phyloP scores from a whole-genome alignment of 805 yeast genomes.

The Ogataea wickerhamii region DNA sequence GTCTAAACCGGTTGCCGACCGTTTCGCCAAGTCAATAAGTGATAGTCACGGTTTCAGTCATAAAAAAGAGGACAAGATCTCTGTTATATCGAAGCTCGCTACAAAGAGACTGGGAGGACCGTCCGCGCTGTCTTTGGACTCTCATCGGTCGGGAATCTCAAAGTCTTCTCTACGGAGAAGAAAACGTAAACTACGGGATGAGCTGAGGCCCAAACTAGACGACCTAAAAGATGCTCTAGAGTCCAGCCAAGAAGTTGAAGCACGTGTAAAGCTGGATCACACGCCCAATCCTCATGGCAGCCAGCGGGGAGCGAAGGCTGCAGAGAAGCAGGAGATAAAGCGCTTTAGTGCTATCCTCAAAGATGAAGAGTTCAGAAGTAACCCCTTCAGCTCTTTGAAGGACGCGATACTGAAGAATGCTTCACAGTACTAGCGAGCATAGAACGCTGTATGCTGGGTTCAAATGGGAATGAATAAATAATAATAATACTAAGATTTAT shows the following conservation, averaged over 20 bases:
- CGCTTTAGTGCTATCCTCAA: conserved; percentile 57
- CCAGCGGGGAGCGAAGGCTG: conserved; percentile 44
- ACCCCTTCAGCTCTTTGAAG: conserved; percentile 64
- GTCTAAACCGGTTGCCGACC: conserved; percentile 4
- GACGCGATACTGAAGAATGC: conserved; percentile 45
- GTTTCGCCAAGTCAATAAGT: neutral
- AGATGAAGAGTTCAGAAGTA: conserved; percentile 49
- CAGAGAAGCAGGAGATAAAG: conserved; percentile 55
- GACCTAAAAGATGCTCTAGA: conserved; percentile 54
- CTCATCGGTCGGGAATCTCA: conserved; percentile 45
- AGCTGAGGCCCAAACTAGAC: conserved; percentile 62
- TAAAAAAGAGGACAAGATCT: neutral
- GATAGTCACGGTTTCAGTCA: neutral
- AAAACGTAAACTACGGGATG: conserved; percentile 58
- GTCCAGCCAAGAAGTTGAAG: conserved; percentile 12
- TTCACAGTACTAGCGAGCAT: conserved; percentile 11
- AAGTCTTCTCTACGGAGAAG: conserved; percentile 64
- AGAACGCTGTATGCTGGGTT: too few species aligned
- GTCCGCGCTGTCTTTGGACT: conserved; percentile 18
- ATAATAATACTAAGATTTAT: neutral
- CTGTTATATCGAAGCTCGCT: conserved; percentile 14
- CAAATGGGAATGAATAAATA: conserved; percentile 8
- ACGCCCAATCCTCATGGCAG: conserved; percentile 32
- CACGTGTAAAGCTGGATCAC: conserved; percentile 34
- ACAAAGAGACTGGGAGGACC: conserved; percentile 11